Base-by-base conservation (phyloP, 441 rosid genomes). In the Euphorbia corollata region DNA sequence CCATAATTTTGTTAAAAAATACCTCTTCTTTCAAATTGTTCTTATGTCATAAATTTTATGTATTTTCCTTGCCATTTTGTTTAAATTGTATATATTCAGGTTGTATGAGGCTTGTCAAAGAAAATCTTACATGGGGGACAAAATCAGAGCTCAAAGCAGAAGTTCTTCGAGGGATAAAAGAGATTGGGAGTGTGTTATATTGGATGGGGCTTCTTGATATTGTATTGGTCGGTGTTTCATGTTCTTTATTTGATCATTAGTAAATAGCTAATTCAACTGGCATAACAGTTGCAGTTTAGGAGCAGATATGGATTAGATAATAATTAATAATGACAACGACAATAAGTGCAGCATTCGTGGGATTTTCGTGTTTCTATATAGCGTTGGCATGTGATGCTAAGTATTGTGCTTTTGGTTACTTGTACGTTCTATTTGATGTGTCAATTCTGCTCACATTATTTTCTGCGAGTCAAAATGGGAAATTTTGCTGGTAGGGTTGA, bases 141-240 rank as follows among this genome's bases (percentile, higher is more conserved):
- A 92, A 95, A 78, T 70, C 85, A 73, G 98, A 95, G 77, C 93
- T 92, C 79, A 95, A 87, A 80, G 85, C 87, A 68, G 96, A 92
- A 85, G 93, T 92, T 75, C 85, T 92, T 59, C 74, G 84, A n/a
- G 98, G 97, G 68, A 90, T 92, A 66, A 95, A 92, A 74, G 98
- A 95, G 85, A 92, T 95, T 76, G 99, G 99, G 68, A 92, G 99
- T 74, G 85, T 92, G 23, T 75, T 95, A 71, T 95, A 95, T 62
- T 86, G 86, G 89, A 95, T 92, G 84, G 97, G 99, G 65, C 90
- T 95, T 81, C 96, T 95, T 24, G 99, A 95, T 79, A 85, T 83
- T 64, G 97, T 87, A 53, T 79, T 90, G 97, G 99, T 95, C 69
- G 85, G 96, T 86, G 54, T 69, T 72, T 38, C 34, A 43, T 61